phyloP scores from a whole-genome alignment of 345 rosid species.

The Boechera divaricarpa region DNA sequence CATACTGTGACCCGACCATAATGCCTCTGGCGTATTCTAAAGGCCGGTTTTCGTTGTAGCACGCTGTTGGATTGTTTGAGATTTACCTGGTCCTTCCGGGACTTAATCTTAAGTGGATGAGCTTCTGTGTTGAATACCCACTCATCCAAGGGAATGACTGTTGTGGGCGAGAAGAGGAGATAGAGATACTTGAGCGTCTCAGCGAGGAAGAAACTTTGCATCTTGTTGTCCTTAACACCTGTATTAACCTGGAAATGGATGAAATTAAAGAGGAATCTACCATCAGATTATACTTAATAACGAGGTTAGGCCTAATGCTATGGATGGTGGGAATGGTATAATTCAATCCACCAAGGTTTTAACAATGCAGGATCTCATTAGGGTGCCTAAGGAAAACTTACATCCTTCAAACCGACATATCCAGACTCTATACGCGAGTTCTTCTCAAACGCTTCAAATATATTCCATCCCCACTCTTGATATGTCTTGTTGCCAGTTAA shows the following conservation, averaged over 20 bases:
- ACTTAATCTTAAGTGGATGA: conserved; percentile 76
- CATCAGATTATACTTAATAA: background rate
- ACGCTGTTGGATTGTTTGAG: conserved; percentile 23
- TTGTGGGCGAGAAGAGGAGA: conserved; percentile 84
- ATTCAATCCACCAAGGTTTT: background rate
- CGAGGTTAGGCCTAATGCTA: too few species aligned
- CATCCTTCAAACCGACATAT: conserved; percentile 95
- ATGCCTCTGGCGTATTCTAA: conserved; percentile 40
- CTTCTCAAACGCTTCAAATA: conserved; percentile 92
- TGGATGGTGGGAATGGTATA: background rate
- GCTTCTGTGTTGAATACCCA: conserved; percentile 99
- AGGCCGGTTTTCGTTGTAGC: conserved; percentile 27
- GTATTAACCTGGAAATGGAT: conserved; percentile 67
- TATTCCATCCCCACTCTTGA: conserved; percentile 99
- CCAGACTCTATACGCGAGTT: conserved; percentile 84
- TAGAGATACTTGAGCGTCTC: conserved; percentile 90
- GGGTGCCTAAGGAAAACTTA: conserved; percentile 47
- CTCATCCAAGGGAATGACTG: conserved; percentile 81
- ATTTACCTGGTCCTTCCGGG: conserved; percentile 43
- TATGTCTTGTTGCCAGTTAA: conserved; percentile 92
- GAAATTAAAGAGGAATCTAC: background rate
- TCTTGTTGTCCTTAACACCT: conserved; percentile 86
- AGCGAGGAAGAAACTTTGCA: conserved; percentile 96
- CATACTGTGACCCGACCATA: conserved; percentile 38
- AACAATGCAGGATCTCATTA: background rate